These are phyloP conservation scores for Acacia crassicarpa DNA, from an alignment of 306 rosid genomes.

Conservation along the genomic window DNA sequence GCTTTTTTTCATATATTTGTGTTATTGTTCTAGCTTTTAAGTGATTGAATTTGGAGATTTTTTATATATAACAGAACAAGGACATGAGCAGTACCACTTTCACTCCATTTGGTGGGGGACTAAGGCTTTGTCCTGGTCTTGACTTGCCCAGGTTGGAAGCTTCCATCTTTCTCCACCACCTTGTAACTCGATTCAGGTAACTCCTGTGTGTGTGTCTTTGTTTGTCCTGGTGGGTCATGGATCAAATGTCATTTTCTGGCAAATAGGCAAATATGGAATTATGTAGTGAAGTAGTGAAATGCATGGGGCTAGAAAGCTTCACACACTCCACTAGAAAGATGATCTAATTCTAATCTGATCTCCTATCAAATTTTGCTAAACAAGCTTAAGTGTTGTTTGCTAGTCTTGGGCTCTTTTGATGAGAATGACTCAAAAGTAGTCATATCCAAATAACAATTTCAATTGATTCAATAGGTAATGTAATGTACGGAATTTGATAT, in stretches of 20 bases:
- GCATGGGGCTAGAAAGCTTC: neutral
- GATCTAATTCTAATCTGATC: neutral
- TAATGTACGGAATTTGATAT: neutral
- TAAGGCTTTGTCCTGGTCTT: conserved; percentile 92
- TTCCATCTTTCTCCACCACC: conserved; percentile 83
- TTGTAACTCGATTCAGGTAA: conserved; percentile 88
- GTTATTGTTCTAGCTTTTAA: neutral
- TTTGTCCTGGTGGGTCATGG: neutral
- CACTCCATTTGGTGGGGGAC: conserved; percentile 98
- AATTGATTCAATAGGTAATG: neutral
- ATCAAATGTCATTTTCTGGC: neutral
- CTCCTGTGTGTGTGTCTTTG: neutral
- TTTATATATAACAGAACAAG: conserved; percentile 51
- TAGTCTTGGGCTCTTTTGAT: neutral
- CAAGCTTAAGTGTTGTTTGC: neutral
- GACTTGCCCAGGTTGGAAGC: conserved; percentile 91
- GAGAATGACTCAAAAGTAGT: neutral
- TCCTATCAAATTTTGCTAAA: neutral
- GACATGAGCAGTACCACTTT: conserved; percentile 68
- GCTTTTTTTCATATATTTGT: conserved; percentile 1
- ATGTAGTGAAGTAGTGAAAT: neutral
- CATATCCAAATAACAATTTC: neutral
- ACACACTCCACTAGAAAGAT: too few species aligned
- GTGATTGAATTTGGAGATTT: conserved; percentile 17
- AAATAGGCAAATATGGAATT: neutral